Percentiles rank a stretch among this genome's conserved stretches.
These are phyloP conservation scores for Ceratorhiza oryzae-sativae DNA, from an alignment of 1,284 basidiomycete genomes.

Conservation along the genomic window DNA sequence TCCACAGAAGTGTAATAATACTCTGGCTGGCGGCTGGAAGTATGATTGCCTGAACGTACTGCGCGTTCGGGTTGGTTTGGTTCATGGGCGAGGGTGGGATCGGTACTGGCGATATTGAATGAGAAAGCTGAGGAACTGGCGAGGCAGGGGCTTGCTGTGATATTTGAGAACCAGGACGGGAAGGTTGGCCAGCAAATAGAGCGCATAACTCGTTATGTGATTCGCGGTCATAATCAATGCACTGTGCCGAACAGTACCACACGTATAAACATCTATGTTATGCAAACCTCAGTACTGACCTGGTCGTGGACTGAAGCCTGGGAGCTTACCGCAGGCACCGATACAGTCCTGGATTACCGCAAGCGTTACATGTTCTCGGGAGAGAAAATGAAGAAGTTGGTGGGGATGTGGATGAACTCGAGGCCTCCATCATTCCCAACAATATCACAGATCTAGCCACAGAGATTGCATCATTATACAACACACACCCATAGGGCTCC, in stretches of 20 bases:
- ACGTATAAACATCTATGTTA: slow-evolving; percentile 5
- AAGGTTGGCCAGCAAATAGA: slow-evolving; percentile 4
- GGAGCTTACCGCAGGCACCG: slow-evolving; percentile 9
- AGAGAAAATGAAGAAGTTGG: slow-evolving; percentile 9
- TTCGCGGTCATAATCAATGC: neutral
- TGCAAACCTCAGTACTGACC: neutral
- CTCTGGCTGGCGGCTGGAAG: neutral
- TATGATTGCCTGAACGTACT: neutral
- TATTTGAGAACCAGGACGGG: neutral
- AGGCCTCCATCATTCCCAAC: neutral
- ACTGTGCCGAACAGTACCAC: slow-evolving; percentile 17
- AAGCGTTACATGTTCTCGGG: slow-evolving; percentile 12
- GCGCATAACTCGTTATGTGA: slow-evolving; percentile 6
- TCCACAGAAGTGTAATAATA: neutral
- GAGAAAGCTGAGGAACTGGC: neutral
- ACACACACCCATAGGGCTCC: neutral
- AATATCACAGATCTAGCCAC: neutral
- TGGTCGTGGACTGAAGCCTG: neutral
- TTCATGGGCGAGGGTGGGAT: neutral
- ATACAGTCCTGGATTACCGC: neutral
- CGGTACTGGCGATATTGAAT: neutral
- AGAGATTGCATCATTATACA: neutral
- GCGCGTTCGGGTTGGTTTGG: neutral
- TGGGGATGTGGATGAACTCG: neutral
- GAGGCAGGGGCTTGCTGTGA: neutral